These are phyloP conservation scores for Ettlia oleoabundans DNA, from an alignment of 139 green algal species.

Conservation along the genomic window DNA sequence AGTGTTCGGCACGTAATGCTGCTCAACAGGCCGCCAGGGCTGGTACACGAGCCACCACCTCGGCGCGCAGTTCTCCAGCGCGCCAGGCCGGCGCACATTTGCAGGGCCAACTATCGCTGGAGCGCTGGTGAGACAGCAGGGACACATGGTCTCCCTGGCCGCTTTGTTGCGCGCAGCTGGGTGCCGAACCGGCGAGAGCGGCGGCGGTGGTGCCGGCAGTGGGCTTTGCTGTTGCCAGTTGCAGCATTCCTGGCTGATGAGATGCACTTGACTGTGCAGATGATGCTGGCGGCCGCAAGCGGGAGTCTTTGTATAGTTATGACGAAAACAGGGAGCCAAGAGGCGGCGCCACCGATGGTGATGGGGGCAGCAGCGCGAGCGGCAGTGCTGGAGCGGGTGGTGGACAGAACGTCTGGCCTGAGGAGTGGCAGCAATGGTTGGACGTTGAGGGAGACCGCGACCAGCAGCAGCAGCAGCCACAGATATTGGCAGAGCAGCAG, in stretches of 20 bases:
- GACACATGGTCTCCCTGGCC: background rate
- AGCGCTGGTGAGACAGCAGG: background rate
- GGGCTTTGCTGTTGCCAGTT: background rate
- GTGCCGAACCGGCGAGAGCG: background rate
- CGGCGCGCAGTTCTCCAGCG: background rate
- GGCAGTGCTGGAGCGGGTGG: too few relatives aligned
- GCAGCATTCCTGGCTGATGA: background rate
- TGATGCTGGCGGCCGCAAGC: constrained; percentile 8
- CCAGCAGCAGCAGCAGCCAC: background rate
- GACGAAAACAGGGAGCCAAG: constrained; percentile 16
- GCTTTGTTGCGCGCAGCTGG: background rate
- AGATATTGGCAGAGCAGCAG: background rate
- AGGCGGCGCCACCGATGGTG: background rate
- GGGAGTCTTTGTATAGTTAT: constrained; percentile 38
- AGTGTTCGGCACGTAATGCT: too few relatives aligned
- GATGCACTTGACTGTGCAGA: too few relatives aligned
- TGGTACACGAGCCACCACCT: too few relatives aligned
- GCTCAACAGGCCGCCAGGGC: too few relatives aligned
- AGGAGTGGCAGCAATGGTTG: background rate
- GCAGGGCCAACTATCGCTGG: constrained; percentile 7
- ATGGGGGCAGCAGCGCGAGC: background rate
- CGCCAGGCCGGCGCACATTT: background rate
- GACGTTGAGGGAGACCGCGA: background rate
- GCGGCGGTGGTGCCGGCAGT: too few relatives aligned
- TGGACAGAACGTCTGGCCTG: background rate